Percentiles rank a stretch among this genome's conserved stretches.
Evolutionary conservation across 2,329 filamentous ascomycete species (phyloP).

Genomic region (Fusarium albidum): DNA sequence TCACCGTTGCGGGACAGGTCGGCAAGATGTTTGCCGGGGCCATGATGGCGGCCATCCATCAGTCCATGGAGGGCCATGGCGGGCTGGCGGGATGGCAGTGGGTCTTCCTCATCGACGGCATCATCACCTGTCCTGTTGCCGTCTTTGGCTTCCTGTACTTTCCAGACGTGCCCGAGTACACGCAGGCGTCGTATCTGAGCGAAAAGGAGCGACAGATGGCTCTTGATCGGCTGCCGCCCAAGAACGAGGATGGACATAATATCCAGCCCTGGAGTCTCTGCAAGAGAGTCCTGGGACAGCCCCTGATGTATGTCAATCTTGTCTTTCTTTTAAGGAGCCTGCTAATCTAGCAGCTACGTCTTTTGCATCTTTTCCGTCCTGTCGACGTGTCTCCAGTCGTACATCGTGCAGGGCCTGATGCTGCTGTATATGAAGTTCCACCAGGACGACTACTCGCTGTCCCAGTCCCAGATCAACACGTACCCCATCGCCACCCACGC

Average conservation of each 20-base stretch:
- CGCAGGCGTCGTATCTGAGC: conserved; percentile 46
- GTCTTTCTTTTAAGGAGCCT: accelerated
- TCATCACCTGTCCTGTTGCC: conserved; percentile 30
- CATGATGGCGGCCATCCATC: conserved; percentile 57
- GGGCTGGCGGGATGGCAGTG: conserved; percentile 58
- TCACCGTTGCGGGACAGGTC: conserved; percentile 63
- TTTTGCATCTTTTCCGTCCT: conserved; percentile 44
- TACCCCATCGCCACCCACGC: conserved; percentile 37
- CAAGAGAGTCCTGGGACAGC: conserved; percentile 39
- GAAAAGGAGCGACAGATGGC: conserved; percentile 46
- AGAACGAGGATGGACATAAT: conserved; percentile 45
- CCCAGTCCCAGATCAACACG: conserved; percentile 39
- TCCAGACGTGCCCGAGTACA: conserved; percentile 44
- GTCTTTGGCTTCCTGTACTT: conserved; percentile 35
- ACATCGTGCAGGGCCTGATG: conserved; percentile 37
- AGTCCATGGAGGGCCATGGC: conserved; percentile 47
- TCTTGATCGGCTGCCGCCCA: conserved; percentile 42
- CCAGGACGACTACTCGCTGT: conserved; percentile 27
- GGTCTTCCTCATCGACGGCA: conserved; percentile 42
- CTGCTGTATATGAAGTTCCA: conserved; percentile 37
- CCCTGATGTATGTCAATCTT: conserved; percentile 43
- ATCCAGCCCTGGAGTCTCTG: conserved; percentile 42
- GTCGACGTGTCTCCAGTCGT: conserved; percentile 29
- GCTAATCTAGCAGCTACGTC: conserved; percentile 6
- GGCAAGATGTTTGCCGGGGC: conserved; percentile 67